Percentiles rank a stretch among this genome's conserved stretches.
Conservation (phyloP, 805 yeast species). For the Ogataea salicorniae region DNA sequence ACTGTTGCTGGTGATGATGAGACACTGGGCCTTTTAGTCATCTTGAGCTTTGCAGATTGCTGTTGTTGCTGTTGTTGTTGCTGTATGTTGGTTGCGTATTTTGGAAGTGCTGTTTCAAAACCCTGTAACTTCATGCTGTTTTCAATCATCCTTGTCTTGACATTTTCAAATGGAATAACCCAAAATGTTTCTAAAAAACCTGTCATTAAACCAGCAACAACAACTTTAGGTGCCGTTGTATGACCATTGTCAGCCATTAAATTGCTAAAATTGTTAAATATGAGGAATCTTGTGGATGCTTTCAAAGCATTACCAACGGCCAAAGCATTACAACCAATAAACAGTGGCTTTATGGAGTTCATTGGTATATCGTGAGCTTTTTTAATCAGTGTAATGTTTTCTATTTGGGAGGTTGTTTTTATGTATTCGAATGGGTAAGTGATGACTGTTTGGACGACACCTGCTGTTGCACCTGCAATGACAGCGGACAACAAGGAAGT, state of each 20-base stretch:
- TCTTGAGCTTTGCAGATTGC: slow-evolving; percentile 16
- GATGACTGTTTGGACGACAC: slow-evolving; percentile 54
- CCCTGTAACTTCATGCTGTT: slow-evolving; percentile 41
- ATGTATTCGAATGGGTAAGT: slow-evolving; percentile 70
- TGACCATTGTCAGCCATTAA: slow-evolving; percentile 58
- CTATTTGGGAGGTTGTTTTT: slow-evolving; percentile 61
- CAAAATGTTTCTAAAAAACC: slow-evolving; percentile 78
- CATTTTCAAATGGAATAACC: slow-evolving; percentile 87
- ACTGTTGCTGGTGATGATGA: not conserved
- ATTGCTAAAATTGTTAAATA: slow-evolving; percentile 70
- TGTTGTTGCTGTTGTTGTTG: slow-evolving; percentile 10
- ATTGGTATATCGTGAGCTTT: slow-evolving; percentile 32
- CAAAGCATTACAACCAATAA: slow-evolving; percentile 68
- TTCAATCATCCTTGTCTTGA: slow-evolving; percentile 77
- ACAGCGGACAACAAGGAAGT: slow-evolving; percentile 52
- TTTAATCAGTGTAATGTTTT: slow-evolving; percentile 32
- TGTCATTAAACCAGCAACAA: slow-evolving; percentile 78
- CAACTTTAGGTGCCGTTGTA: slow-evolving; percentile 72
- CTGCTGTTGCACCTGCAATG: slow-evolving; percentile 57
- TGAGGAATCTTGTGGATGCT: slow-evolving; percentile 65
- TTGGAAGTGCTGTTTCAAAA: slow-evolving; percentile 21
- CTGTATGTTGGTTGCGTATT: slow-evolving; percentile 1
- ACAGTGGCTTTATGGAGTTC: slow-evolving; percentile 28
- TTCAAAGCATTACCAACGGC: slow-evolving; percentile 71
- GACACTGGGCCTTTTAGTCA: slow-evolving; percentile 11